Evolutionary conservation across 2,329 filamentous ascomycete species (phyloP), one percentile per base, ranked within the genome.

Genomic region (Pseudogymnoascus sp.): DNA sequence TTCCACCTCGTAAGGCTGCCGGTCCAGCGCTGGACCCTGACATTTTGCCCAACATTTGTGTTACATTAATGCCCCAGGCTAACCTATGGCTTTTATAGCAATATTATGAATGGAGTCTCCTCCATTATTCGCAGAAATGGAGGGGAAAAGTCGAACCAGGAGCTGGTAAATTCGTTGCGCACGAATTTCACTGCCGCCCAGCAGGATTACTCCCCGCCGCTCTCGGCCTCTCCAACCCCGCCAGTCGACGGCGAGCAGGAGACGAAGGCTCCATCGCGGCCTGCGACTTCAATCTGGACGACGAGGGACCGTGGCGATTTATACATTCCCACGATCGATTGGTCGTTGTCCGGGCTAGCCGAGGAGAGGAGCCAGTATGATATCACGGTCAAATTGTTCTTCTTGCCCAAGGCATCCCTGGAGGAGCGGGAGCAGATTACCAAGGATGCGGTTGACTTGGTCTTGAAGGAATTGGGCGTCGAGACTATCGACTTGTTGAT

Each of bases 381-480:
- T 71, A 91, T 97, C 70, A 97, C 93, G 0, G 87, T 94, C 64
- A 99, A 99, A 76, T 77, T 99, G 20, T 99, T 99, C 78, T 95
- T 94, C 74, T 81, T 97, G 28, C 88, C 91, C 2, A 83, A 82
- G 16, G 83, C 90, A 60, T 80, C 86, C 8, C 76, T 83, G 1
- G 79, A 80, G 16, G 76, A 85, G 65, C 84, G 93, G 63, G 83
- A 82, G 66, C 78, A 79, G 60, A 87, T 96, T 71, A 88, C 89
- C 7, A 76, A 81, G 61, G 89, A 95, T 70, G 93, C 94, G 1
- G 79, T 99, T 66, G 78, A 84, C 59, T 76, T 96, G 8, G 92
- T 97, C 8, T 79, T 88, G 65, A 88, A 87, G 71, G 90, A 96
- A 74, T 77, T 99, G 62, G 82, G 86, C 60, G 85, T 92, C 6